A percentile compares a stretch with the other conserved stretches of the same genome.
Evolutionary conservation across 1,139 yeast species (phyloP).

Genomic region (Keqinozyma sinolaborantium): DNA sequence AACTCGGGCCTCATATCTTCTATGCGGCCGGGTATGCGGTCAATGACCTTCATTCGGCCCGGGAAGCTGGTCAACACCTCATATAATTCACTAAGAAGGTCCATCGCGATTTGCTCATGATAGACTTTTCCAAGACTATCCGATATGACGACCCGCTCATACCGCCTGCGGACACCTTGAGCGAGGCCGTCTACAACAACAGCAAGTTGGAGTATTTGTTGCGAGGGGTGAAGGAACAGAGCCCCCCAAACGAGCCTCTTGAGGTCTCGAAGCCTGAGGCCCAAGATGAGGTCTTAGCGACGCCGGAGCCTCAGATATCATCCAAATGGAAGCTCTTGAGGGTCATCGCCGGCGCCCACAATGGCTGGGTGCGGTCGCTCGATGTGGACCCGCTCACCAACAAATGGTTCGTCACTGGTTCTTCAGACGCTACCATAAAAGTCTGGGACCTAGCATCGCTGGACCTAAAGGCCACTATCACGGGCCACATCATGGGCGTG

Average conservation of each 20-base stretch:
- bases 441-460: constrained; percentile 88
- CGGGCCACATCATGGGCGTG: constrained; percentile 92
- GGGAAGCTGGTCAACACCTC: constrained; percentile 2
- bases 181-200: constrained; percentile 31
- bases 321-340: constrained; percentile 61
- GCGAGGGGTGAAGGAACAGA: constrained; percentile 2
- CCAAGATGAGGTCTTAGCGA: neutral
- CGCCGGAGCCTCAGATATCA: constrained; percentile 1
- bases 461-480: constrained; percentile 64
- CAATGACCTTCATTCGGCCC: constrained; percentile 7
- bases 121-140: constrained; percentile 3
- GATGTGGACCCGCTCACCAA: constrained; percentile 79
- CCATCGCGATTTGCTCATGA: constrained; percentile 1
- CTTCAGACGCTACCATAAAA: constrained; percentile 83
- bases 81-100: constrained; percentile 4
- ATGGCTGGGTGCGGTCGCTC: constrained; percentile 86
- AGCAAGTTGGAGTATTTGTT: constrained; percentile 23
- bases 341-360: constrained; percentile 80
- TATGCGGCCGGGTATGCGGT: constrained; percentile 3
- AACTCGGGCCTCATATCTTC: constrained; percentile 1
- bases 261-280: neutral
- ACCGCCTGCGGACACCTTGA: constrained; percentile 27
- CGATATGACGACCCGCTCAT: constrained; percentile 13
- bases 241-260: constrained; percentile 1
- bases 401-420: constrained; percentile 89